Conservation (phyloP, 163 green algal species). For the Chlamydomonas reinhardtii region DNA sequence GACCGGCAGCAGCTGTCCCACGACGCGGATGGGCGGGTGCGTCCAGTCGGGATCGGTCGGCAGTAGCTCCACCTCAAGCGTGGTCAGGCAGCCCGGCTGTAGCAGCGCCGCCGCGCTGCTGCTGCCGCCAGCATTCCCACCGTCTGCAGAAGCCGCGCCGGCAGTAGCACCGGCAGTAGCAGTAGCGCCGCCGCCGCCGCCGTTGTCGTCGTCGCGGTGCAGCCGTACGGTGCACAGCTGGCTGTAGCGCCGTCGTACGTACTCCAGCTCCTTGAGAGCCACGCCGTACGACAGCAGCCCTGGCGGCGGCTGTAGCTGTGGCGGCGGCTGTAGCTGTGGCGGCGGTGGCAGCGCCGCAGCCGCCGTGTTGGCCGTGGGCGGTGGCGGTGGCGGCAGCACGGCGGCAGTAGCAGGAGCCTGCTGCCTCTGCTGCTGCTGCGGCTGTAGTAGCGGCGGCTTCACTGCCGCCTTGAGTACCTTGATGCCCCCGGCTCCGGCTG, state of each 20-base stretch:
- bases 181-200: not conserved
- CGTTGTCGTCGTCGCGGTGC: not conserved
- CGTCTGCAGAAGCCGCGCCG: not conserved
- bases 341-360: not conserved
- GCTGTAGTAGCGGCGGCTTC: not conserved
- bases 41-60: slow-evolving; percentile 69
- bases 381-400: too few relatives aligned
- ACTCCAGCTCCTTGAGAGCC: slow-evolving; percentile 41
- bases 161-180: not conserved
- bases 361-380: too few relatives aligned
- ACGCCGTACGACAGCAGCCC: slow-evolving; percentile 32
- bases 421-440: too few relatives aligned
- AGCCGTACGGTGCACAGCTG: slow-evolving; percentile 3
- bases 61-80: slow-evolving; percentile 53
- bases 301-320: not conserved
- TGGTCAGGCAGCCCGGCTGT: slow-evolving; percentile 25
- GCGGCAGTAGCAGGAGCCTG: too few relatives aligned
- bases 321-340: not conserved
- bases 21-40: slow-evolving; percentile 13
- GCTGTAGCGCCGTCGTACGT: slow-evolving; percentile 39
- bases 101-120: not conserved
- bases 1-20: slow-evolving; percentile 45
- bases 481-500: too few relatives aligned
- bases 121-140: too few relatives aligned
- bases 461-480: too few relatives aligned